phyloP scores from a whole-genome alignment of 2,329 filamentous ascomycete species.

The Talaromyces sp. region DNA sequence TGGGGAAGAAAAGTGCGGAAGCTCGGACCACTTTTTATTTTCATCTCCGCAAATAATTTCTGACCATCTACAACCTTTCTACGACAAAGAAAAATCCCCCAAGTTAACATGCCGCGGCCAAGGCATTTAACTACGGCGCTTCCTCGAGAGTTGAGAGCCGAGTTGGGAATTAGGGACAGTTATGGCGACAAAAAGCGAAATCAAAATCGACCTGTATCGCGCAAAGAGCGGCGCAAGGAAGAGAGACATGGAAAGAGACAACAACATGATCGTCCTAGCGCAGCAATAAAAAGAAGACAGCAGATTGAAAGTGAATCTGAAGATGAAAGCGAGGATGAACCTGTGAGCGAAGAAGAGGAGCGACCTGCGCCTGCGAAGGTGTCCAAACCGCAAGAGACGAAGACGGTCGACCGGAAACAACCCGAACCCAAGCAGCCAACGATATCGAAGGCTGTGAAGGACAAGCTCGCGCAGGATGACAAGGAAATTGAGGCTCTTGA shows the following conservation, averaged over 20 bases:
- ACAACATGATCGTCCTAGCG: slow-evolving; percentile 17
- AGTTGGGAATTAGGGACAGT: slow-evolving; percentile 39
- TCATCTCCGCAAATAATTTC: slow-evolving; percentile 19
- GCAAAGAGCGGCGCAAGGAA: slow-evolving; percentile 66
- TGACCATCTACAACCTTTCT: background rate
- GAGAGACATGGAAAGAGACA: slow-evolving; percentile 60
- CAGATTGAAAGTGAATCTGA: slow-evolving; percentile 28
- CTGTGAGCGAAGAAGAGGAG: slow-evolving; percentile 13
- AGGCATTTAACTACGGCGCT: slow-evolving; percentile 42
- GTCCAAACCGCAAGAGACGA: slow-evolving; percentile 9
- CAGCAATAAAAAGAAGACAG: slow-evolving; percentile 23
- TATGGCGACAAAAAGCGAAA: slow-evolving; percentile 33
- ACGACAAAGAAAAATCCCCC: background rate
- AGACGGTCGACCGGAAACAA: slow-evolving; percentile 1
- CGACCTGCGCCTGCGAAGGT: slow-evolving; percentile 5
- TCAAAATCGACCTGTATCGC: slow-evolving; percentile 32
- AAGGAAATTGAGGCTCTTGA: slow-evolving; percentile 84
- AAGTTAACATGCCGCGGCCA: slow-evolving; percentile 25
- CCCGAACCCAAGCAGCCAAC: slow-evolving; percentile 26
- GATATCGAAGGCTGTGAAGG: slow-evolving; percentile 48
- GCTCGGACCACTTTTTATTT: slow-evolving; percentile 21
- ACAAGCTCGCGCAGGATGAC: slow-evolving; percentile 73
- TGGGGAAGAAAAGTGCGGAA: slow-evolving; percentile 20
- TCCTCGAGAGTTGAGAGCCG: slow-evolving; percentile 37
- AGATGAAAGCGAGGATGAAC: slow-evolving; percentile 23